Base-by-base conservation (phyloP, 805 yeast genomes). In the Ogataea allantospora region DNA sequence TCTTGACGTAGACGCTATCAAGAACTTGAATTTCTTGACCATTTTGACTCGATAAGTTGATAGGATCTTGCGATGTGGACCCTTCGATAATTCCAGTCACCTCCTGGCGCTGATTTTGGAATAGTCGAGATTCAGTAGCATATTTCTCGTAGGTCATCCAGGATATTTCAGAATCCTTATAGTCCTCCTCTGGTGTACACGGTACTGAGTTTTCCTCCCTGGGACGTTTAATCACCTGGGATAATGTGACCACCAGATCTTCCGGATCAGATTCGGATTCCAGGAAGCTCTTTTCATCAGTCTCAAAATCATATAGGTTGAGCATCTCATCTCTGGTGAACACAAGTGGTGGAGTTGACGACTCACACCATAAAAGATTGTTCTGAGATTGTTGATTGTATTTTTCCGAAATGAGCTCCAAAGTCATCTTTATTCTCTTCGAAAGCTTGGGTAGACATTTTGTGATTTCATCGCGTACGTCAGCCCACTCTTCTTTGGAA, bases 401-500 rank as follows among this genome's bases (percentile, higher is more conserved):
- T 19, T 42, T 40, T 6, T 44, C 43, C 3, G 57, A 51, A 6
- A 60, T 47, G 26, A 43, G 46, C 12, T 52, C 51, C 17, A 60
- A 31, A 1, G 63, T 47, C 30, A 43, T 16, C 28, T 46, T 55
- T 2, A 59, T 43, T n/a, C 36, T 31, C 20, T 43, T 45, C 2
- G 64, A 58, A 8, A 59, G 40, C 14, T 46, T 41, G 2, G 63
- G 63, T 21, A 59, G 51, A 12, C 43, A 50, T 3, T 40, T 19
- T 31, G 44, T 43, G 20, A 60, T 52, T 10, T 38, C 46, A 21
- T 43, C 37, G 23, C 55, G 30, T 9, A 57, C 56, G 10, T 51
- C 35, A 10, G 38, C 24, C 65, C 65, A 60, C 39, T 60, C 65
- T 8, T 50, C 54, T 33, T 49, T 52, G 5, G 53, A 31, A 25